Evolutionary conservation across 768 basidiomycete species (phyloP).

Genomic region (Mycena amicta): DNA sequence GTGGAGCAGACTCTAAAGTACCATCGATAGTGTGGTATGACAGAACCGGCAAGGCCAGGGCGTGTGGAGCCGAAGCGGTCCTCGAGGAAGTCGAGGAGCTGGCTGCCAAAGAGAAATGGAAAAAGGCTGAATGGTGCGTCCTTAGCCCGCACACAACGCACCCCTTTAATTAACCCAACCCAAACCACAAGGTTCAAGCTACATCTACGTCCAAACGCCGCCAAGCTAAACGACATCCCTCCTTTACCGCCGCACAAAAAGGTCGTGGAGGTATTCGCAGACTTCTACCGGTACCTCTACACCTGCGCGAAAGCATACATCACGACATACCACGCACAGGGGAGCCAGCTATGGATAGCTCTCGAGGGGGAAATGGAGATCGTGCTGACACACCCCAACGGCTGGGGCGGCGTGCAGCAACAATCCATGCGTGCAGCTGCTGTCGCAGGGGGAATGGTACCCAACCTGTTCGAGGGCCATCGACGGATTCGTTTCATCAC

Average conservation of each 20-base stretch:
- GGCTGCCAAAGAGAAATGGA: conserved; percentile 9
- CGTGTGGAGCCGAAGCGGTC: conserved; percentile 18
- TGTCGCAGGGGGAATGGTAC: conserved; percentile 45
- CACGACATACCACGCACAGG: conserved; percentile 40
- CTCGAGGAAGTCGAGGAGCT: neutral
- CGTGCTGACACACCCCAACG: conserved; percentile 57
- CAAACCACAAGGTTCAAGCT: conserved; percentile 44
- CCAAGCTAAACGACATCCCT: conserved; percentile 31
- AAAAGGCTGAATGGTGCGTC: conserved; percentile 10
- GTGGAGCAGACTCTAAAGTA: conserved; percentile 22
- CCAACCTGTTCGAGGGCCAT: conserved; percentile 35
- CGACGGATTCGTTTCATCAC: conserved; percentile 51
- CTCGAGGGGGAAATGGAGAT: conserved; percentile 43
- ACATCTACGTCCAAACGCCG: conserved; percentile 40
- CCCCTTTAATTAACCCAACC: neutral
- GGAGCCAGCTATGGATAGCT: conserved; percentile 41
- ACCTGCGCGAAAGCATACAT: conserved; percentile 44
- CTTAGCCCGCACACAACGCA: too few species aligned
- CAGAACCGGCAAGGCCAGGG: conserved; percentile 9
- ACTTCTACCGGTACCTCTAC: conserved; percentile 49
- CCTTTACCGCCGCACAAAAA: conserved; percentile 48
- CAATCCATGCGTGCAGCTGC: conserved; percentile 50
- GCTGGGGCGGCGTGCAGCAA: conserved; percentile 59
- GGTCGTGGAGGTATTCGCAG: conserved; percentile 45
- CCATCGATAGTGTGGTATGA: conserved; percentile 21